These are phyloP conservation scores for Rhinocladiella similis DNA, from an alignment of 2,329 filamentous ascomycete genomes.

Conservation along the genomic window DNA sequence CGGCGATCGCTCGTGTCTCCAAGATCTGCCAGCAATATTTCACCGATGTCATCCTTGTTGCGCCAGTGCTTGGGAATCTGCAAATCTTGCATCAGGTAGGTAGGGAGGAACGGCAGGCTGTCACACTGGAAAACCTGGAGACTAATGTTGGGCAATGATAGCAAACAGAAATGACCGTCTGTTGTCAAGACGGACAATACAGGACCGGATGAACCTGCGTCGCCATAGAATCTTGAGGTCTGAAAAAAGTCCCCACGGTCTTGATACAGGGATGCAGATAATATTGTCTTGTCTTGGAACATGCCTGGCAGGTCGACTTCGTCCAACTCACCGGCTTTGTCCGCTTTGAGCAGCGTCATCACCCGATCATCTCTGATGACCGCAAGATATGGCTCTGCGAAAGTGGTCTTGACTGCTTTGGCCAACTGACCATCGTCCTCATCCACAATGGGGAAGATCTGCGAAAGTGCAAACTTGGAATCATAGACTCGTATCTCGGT, in stretches of 20 bases:
- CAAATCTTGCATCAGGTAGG: constrained; percentile 71
- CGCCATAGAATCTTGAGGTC: constrained; percentile 44
- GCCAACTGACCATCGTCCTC: constrained; percentile 80
- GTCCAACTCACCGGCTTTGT: constrained; percentile 79
- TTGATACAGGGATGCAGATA: constrained; percentile 80
- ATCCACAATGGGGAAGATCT: constrained; percentile 91
- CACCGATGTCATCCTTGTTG: constrained; percentile 70
- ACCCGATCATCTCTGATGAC: constrained; percentile 82
- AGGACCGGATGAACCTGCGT: constrained; percentile 23
- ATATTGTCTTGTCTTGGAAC: constrained; percentile 68
- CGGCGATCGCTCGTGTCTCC: constrained; percentile 70
- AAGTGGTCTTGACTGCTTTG: constrained; percentile 75
- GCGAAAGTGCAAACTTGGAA: constrained; percentile 79
- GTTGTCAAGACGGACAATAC: constrained; percentile 76
- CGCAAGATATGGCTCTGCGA: constrained; percentile 82
- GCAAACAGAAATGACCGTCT: constrained; percentile 68
- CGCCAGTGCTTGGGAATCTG: constrained; percentile 65
- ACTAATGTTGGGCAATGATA: constrained; percentile 70
- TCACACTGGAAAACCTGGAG: constrained; percentile 73
- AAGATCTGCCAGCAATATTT: constrained; percentile 81
- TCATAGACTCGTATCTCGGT: constrained; percentile 90
- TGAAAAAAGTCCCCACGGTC: constrained; percentile 62
- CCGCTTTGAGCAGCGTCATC: constrained; percentile 75
- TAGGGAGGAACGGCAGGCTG: constrained; percentile 74
- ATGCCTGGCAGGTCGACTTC: constrained; percentile 68